These are phyloP conservation scores for Fusarium ramigenum DNA, from an alignment of 2,329 filamentous ascomycete species.

Conservation along the genomic window DNA sequence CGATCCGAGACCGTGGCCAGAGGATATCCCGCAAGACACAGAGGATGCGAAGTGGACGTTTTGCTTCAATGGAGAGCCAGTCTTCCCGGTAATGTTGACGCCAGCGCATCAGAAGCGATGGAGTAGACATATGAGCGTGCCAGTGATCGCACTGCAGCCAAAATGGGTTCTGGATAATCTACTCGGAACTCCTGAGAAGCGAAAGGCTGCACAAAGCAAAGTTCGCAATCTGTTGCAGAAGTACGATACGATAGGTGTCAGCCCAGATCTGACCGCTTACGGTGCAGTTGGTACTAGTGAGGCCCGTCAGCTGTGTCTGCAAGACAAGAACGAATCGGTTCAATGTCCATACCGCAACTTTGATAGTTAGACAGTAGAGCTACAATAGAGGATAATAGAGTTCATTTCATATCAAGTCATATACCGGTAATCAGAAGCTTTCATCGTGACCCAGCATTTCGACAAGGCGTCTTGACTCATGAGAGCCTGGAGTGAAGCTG, in stretches of 20 bases:
- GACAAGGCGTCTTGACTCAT: no score
- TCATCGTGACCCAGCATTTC: no score
- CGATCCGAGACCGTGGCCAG: not conserved
- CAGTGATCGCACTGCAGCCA: rapidly evolving
- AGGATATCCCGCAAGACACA: not conserved
- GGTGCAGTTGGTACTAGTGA: not conserved
- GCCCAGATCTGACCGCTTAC: not conserved
- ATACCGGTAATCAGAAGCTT: no score
- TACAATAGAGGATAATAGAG: rapidly evolving
- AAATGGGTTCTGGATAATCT: not conserved
- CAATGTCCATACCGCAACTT: not conserved
- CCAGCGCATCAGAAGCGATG: rapidly evolving
- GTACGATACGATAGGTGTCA: not conserved
- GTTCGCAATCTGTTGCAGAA: not conserved
- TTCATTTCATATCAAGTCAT: rapidly evolving
- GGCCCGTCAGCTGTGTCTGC: not conserved
- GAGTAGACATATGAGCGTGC: not conserved
- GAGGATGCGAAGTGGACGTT: not conserved
- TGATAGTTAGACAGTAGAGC: not conserved
- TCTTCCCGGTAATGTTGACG: not conserved
- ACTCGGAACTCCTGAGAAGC: not conserved
- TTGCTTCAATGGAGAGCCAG: not conserved
- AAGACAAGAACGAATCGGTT: not conserved
- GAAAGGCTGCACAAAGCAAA: rapidly evolving
- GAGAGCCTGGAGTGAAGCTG: no score